Conservation (phyloP, 306 rosid species). For the Cucurbita maxima region DNA sequence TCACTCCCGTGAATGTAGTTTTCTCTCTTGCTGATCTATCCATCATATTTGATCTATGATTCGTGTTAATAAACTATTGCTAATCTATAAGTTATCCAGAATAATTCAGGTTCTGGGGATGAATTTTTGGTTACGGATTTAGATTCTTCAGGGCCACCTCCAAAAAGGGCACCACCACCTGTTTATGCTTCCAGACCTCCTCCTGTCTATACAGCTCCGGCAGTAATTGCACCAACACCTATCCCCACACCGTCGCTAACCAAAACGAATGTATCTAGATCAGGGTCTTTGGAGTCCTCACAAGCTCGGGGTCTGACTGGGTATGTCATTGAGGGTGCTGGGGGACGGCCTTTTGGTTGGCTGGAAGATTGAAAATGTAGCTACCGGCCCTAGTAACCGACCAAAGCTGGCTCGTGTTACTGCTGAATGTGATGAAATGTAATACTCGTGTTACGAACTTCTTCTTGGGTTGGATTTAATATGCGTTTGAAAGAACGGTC, state of each 20-base stretch:
- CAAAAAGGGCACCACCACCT: slow-evolving; percentile 79
- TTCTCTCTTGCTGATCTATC: neutral
- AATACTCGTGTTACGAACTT: neutral
- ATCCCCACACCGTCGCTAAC: slow-evolving; percentile 35
- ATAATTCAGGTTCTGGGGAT: slow-evolving; percentile 61
- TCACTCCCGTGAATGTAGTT: neutral
- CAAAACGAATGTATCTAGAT: slow-evolving; percentile 47
- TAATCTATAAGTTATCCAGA: slow-evolving; percentile 37
- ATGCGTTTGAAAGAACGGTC: neutral
- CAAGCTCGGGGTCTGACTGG: slow-evolving; percentile 71
- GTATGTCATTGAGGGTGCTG: slow-evolving; percentile 94
- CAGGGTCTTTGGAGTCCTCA: slow-evolving; percentile 63
- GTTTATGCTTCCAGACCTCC: slow-evolving; percentile 30
- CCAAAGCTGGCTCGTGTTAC: slow-evolving; percentile 74
- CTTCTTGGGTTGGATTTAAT: neutral
- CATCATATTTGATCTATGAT: neutral
- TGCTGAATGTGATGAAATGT: slow-evolving; percentile 97
- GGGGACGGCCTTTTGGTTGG: slow-evolving; percentile 97
- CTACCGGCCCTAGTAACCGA: slow-evolving; percentile 81
- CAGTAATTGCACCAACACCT: slow-evolving; percentile 27
- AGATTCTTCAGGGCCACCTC: slow-evolving; percentile 81
- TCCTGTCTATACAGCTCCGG: slow-evolving; percentile 17
- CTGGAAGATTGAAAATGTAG: slow-evolving; percentile 94
- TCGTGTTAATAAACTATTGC: slow-evolving; percentile 1
- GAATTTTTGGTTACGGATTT: slow-evolving; percentile 79